These are phyloP conservation scores for Geum urbanum DNA, from an alignment of 306 rosid genomes.

Conservation along the genomic window DNA sequence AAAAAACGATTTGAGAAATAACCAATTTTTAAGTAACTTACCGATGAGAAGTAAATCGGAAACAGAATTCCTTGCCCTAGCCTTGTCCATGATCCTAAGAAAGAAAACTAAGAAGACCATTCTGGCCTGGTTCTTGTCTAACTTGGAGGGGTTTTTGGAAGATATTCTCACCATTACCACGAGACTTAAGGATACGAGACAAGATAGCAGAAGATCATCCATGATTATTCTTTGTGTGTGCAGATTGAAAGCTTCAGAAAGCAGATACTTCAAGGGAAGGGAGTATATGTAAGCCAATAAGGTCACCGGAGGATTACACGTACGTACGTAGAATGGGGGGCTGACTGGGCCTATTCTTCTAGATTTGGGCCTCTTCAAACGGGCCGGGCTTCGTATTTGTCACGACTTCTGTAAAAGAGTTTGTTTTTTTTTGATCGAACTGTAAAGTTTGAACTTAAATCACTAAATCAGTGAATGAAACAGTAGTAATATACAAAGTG, in stretches of 20 bases:
- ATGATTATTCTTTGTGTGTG: not conserved
- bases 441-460: too few relatives aligned
- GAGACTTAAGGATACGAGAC: not conserved
- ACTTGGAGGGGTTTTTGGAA: not conserved
- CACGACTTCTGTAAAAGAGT: too few relatives aligned
- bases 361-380: too few relatives aligned
- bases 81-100: not conserved
- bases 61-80: not conserved
- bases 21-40: not conserved
- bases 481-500: too few relatives aligned
- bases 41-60: constrained; percentile 3
- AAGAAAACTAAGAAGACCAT: not conserved
- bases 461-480: too few relatives aligned
- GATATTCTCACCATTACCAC: not conserved
- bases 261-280: not conserved
- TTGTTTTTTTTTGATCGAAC: too few relatives aligned
- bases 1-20: not conserved
- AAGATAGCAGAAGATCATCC: not conserved
- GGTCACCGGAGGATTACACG: too few relatives aligned
- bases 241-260: not conserved
- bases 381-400: too few relatives aligned
- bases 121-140: not conserved
- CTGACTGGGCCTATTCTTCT: too few relatives aligned
- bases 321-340: too few relatives aligned
- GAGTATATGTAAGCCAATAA: not conserved